Evolutionary conservation across 495 filamentous ascomycete species (phyloP).

Genomic region (Tuber microsphaerosporum): DNA sequence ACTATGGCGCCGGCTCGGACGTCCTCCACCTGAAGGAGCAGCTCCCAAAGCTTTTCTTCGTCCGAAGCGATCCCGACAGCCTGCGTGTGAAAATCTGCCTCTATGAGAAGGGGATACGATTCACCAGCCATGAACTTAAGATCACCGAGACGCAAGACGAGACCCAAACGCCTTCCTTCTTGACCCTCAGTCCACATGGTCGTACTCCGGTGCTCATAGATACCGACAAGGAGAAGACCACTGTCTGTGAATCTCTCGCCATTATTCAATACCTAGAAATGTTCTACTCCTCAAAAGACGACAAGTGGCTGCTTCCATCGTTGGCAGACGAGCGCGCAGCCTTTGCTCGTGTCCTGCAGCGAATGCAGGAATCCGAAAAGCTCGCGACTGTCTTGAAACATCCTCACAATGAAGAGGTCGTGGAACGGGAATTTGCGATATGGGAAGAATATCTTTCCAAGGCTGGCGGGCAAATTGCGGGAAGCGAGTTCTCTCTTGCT

Average conservation of each 20-base stretch:
- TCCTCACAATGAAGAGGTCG: constrained; percentile 7
- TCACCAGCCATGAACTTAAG: constrained; percentile 22
- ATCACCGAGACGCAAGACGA: constrained; percentile 1
- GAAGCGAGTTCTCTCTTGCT: constrained; percentile 29
- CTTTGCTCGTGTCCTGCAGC: constrained; percentile 28
- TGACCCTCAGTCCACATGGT: constrained; percentile 28
- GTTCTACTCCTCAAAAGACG: constrained; percentile 38
- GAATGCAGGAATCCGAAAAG: constrained; percentile 34
- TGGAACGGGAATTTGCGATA: constrained; percentile 20
- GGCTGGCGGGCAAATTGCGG: constrained; percentile 17
- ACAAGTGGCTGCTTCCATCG: constrained; percentile 27
- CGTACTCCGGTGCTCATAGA: constrained; percentile 34
- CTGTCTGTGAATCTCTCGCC: constrained; percentile 39
- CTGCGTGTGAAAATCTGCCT: constrained; percentile 33
- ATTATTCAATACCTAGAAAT: constrained; percentile 47
- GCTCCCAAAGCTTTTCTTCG: constrained; percentile 34
- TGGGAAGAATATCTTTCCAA: constrained; percentile 27
- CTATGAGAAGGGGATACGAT: constrained; percentile 30
- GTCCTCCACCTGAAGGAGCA: constrained; percentile 58
- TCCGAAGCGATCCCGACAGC: constrained; percentile 14
- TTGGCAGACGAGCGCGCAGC: constrained; percentile 25
- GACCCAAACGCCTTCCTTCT: constrained; percentile 26
- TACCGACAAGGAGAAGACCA: constrained; percentile 36
- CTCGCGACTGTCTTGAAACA: constrained; percentile 18
- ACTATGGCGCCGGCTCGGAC: constrained; percentile 79